Conservation (phyloP, 805 yeast species). For the Hemisphaericaspora nanyangensis region DNA sequence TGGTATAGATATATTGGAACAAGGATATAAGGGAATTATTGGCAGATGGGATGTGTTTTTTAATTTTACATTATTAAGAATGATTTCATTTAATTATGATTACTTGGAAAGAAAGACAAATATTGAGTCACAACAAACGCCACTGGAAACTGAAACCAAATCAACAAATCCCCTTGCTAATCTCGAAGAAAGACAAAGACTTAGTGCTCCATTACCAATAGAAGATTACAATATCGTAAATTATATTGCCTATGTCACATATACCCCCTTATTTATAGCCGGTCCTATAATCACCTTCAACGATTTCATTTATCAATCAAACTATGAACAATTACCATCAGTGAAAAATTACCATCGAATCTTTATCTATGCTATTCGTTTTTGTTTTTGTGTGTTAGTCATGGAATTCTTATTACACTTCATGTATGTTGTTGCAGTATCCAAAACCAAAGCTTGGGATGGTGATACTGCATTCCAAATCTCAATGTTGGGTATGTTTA, state of each 20-base stretch:
- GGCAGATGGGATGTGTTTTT: slow-evolving; percentile 94
- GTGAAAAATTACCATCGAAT: slow-evolving; percentile 50
- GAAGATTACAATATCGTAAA: slow-evolving; percentile 60
- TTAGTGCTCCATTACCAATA: slow-evolving; percentile 58
- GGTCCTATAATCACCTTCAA: slow-evolving; percentile 95
- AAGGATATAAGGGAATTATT: slow-evolving; percentile 67
- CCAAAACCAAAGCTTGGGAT: slow-evolving; percentile 85
- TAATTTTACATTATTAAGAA: slow-evolving; percentile 82
- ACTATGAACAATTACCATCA: slow-evolving; percentile 51
- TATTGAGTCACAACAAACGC: slow-evolving; percentile 4
- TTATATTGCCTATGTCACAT: slow-evolving; percentile 72
- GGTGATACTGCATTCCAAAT: slow-evolving; percentile 89
- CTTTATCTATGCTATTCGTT: slow-evolving; percentile 59
- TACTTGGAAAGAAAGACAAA: slow-evolving; percentile 44
- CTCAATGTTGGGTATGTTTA: slow-evolving; percentile 91
- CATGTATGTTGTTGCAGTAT: slow-evolving; percentile 90
- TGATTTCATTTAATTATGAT: slow-evolving; percentile 81
- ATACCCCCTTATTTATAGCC: slow-evolving; percentile 88
- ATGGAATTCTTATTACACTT: slow-evolving; percentile 90
- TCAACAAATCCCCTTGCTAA: slow-evolving; percentile 6
- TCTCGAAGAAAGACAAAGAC: slow-evolving; percentile 59
- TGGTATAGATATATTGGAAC: slow-evolving; percentile 56
- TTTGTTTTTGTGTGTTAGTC: slow-evolving; percentile 67
- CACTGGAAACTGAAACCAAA: slow-evolving; percentile 8
- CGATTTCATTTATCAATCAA: slow-evolving; percentile 77